Evolutionary conservation across 371 early-diverging fungal species (phyloP).

Genomic region (Mortierella sp.): DNA sequence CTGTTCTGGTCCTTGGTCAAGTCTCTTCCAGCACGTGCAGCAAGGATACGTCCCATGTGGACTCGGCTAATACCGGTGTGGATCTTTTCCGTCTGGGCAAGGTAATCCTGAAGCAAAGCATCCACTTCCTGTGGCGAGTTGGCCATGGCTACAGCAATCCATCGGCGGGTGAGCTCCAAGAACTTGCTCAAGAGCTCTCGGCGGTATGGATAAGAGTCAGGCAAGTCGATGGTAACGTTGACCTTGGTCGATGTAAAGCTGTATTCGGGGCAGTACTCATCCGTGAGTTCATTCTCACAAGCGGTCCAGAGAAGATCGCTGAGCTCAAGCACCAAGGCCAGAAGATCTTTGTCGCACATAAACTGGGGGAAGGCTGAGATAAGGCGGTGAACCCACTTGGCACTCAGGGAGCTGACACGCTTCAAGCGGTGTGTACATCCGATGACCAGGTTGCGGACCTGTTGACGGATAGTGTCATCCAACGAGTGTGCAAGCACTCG

Average conservation of each 20-base stretch:
- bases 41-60: conserved; percentile 80
- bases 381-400: conserved; percentile 65
- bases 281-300: conserved; percentile 83
- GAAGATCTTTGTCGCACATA: conserved; percentile 71
- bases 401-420: conserved; percentile 72
- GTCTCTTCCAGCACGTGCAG: conserved; percentile 74
- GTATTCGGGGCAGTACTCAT: conserved; percentile 83
- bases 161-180: conserved; percentile 71
- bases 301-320: conserved; percentile 83
- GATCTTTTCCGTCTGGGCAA: conserved; percentile 66
- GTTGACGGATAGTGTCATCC: conserved; percentile 59
- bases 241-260: conserved; percentile 74
- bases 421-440: conserved; percentile 73
- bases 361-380: conserved; percentile 75
- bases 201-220: conserved; percentile 82
- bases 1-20: conserved; percentile 60
- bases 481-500: conserved; percentile 62
- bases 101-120: conserved; percentile 73
- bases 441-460: conserved; percentile 71
- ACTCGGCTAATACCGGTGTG: conserved; percentile 60
- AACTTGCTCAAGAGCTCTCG: conserved; percentile 72
- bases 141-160: conserved; percentile 69
- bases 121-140: conserved; percentile 67
- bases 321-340: conserved; percentile 76
- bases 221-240: conserved; percentile 75